Conservation (phyloP, 164 flowering plant genomes). For the Magnolia kwangsiensis region DNA sequence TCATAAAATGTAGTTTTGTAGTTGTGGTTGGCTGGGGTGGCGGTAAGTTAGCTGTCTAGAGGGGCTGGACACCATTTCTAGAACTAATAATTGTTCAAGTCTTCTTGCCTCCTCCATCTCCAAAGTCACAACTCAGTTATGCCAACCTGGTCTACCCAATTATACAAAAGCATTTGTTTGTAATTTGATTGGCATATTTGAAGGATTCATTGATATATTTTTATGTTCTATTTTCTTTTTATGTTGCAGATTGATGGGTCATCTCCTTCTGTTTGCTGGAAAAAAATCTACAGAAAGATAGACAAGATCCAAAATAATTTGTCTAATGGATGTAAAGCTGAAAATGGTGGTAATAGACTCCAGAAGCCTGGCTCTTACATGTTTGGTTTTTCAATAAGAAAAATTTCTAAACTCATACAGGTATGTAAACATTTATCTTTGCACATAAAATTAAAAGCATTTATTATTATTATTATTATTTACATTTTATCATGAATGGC, state of each 20-base stretch:
- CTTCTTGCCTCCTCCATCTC: too few relatives aligned
- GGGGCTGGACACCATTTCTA: too few relatives aligned
- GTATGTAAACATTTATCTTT: constrained; percentile 27
- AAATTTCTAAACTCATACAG: constrained; percentile 61
- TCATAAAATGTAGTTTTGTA: too few relatives aligned
- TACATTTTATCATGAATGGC: neutral
- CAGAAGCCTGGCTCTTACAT: constrained; percentile 61
- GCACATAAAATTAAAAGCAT: neutral
- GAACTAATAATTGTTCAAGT: too few relatives aligned
- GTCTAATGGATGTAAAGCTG: constrained; percentile 31
- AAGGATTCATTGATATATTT: neutral
- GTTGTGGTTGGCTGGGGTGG: too few relatives aligned
- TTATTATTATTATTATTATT: neutral
- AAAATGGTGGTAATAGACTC: constrained; percentile 17
- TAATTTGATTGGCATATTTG: neutral
- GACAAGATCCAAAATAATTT: constrained; percentile 29
- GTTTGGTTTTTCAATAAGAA: constrained; percentile 80
- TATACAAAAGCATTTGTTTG: neutral
- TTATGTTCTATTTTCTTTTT: constrained; percentile 4
- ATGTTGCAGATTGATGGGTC: constrained; percentile 63
- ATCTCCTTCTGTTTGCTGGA: constrained; percentile 83
- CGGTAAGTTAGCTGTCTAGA: too few relatives aligned
- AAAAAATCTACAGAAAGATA: constrained; percentile 61
- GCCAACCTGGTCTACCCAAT: neutral
- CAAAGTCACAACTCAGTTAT: too few relatives aligned